A percentile compares a stretch with the other conserved stretches of the same genome.
phyloP scores from a whole-genome alignment of 805 yeast genomes.

The Starmerella davenportii region DNA sequence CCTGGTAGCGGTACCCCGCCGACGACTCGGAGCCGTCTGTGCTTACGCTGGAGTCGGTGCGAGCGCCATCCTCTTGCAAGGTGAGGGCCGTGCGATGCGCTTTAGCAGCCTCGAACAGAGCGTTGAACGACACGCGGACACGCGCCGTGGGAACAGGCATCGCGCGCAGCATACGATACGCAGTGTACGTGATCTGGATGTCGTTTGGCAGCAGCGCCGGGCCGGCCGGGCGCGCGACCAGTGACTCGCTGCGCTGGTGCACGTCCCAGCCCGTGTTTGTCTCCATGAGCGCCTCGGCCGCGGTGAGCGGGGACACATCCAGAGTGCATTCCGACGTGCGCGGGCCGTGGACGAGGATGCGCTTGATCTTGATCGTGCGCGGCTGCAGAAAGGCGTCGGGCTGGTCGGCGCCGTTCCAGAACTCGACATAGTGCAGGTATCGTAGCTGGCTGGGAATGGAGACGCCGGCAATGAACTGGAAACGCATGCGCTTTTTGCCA shows the following conservation, averaged over 20 bases:
- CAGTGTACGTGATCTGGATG: background rate
- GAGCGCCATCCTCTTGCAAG: background rate
- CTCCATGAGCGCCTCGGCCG: background rate
- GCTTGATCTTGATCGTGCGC: slow-evolving; percentile 2
- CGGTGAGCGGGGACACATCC: slow-evolving; percentile 1
- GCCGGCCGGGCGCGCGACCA: background rate
- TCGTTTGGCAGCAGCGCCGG: background rate
- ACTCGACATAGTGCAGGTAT: slow-evolving; percentile 42
- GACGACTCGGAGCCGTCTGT: background rate
- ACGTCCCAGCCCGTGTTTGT: background rate
- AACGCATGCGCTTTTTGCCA: slow-evolving; percentile 39
- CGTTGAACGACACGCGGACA: slow-evolving; percentile 4
- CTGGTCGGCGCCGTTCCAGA: slow-evolving; percentile 12
- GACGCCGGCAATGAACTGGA: slow-evolving; percentile 45
- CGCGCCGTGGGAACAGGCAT: background rate
- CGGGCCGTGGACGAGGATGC: slow-evolving; percentile 9
- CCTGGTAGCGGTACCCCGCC: background rate
- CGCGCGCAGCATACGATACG: background rate
- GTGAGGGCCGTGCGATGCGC: background rate
- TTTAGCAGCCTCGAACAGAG: slow-evolving; percentile 1
- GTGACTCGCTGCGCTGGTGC: background rate
- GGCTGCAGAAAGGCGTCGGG: background rate
- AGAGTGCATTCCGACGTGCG: slow-evolving; percentile 3
- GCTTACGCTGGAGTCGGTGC: background rate
- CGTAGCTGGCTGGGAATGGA: slow-evolving; percentile 53